These are phyloP conservation scores for Gracilaria domingensis DNA, from an alignment of 23 red algal species.

Conservation along the genomic window DNA sequence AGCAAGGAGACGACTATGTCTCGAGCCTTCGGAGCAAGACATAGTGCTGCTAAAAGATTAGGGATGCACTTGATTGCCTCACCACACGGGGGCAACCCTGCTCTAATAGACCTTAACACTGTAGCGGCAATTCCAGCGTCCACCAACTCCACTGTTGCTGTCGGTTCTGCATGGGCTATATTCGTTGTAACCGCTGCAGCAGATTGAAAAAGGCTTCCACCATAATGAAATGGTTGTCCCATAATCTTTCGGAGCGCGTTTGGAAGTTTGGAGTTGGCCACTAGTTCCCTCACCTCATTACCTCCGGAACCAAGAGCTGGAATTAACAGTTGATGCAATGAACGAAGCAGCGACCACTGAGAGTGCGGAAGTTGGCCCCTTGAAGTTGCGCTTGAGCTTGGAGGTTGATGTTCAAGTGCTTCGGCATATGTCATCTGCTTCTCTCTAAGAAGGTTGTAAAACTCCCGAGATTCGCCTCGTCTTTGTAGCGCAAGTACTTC, in stretches of 20 bases:
- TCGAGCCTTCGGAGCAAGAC: conserved; percentile 72
- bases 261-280: conserved; percentile 62
- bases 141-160: conserved; percentile 68
- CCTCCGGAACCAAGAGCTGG: conserved; percentile 55
- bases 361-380: conserved; percentile 78
- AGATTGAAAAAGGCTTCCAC: conserved; percentile 84
- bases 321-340: conserved; percentile 73
- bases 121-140: conserved; percentile 68
- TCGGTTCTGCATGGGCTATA: conserved; percentile 94
- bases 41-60: conserved; percentile 76
- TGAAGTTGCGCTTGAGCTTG: conserved; percentile 70
- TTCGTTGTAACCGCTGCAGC: conserved; percentile 74
- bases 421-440: conserved; percentile 54
- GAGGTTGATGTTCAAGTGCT: conserved; percentile 56
- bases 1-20: conserved; percentile 47
- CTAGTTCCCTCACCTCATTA: conserved; percentile 70
- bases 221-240: conserved; percentile 80
- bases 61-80: conserved; percentile 84
- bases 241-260: conserved; percentile 68
- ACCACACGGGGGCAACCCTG: conserved; percentile 80
- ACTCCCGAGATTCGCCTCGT: conserved; percentile 63
- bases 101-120: conserved; percentile 68
- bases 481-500: conserved; percentile 54
- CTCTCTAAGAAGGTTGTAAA: conserved; percentile 59
- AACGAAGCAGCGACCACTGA: conserved; percentile 66